Evolutionary conservation across 139 green algal species (phyloP).

Genomic region (Choricystis sp.): DNA sequence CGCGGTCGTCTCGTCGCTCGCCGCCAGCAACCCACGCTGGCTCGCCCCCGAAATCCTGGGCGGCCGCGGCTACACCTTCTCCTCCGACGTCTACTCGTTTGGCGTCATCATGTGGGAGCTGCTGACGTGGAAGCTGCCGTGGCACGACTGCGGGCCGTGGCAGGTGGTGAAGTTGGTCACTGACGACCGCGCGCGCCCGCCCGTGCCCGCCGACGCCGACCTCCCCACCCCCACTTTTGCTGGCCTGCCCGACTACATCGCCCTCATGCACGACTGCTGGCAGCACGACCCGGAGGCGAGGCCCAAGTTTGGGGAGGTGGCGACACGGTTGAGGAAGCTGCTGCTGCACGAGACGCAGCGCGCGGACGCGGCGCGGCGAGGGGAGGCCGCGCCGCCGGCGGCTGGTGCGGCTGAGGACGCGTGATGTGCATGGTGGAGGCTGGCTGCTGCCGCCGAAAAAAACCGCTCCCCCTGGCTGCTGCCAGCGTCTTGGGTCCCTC

Average conservation of each 20-base stretch:
- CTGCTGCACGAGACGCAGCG: conserved; percentile 6
- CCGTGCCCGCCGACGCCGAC: background rate
- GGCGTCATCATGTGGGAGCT: conserved; percentile 49
- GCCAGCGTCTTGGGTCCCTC: background rate
- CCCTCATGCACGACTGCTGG: conserved; percentile 21
- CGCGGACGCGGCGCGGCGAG: background rate
- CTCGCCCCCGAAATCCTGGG: conserved; percentile 41
- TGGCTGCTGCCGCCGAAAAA: too few species aligned
- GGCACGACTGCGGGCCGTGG: conserved; percentile 32
- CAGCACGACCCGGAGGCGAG: conserved; percentile 31
- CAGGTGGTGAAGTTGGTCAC: conserved; percentile 22
- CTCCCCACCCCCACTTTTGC: background rate
- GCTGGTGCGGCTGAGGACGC: too few species aligned
- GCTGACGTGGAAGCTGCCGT: conserved; percentile 74
- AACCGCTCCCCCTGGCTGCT: background rate
- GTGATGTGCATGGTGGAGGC: too few species aligned
- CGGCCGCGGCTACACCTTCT: conserved; percentile 20
- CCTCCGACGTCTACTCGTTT: conserved; percentile 40
- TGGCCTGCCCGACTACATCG: conserved; percentile 11
- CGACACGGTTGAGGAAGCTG: conserved; percentile 17
- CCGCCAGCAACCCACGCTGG: conserved; percentile 39
- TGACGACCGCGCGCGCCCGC: background rate
- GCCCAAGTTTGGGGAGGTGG: conserved; percentile 27
- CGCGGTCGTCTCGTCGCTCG: conserved; percentile 26
- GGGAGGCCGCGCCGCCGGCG: too few species aligned